Base-by-base conservation (phyloP, 805 yeast genomes). In the Metschnikowia santaceciliae region DNA sequence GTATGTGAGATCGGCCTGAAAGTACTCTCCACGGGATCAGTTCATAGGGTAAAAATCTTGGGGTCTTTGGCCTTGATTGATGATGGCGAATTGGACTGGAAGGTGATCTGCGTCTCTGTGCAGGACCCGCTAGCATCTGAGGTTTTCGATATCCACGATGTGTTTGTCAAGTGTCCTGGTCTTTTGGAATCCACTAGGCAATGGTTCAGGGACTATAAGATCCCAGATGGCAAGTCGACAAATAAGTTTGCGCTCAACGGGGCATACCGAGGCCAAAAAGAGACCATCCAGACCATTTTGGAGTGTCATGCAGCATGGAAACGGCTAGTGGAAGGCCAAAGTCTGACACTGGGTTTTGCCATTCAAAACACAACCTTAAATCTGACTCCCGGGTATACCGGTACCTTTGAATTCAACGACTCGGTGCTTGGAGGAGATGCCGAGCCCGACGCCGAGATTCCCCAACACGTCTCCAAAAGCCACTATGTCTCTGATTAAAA, bases 121-220 rank as follows among this genome's bases (percentile, higher is more conserved):
- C 80, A 83, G 60, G 99, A 94, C 69, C 96, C 96, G 59, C 80
- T 91, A 61, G 96, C 97, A 54, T 66, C 86, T 53, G 86, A 90
- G 74, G 76, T 94, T 63, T 81, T 86, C 67, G 97, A 90, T 70
- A 83, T 94, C 61, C 92, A 88, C 72, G 97, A 94, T 64, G 96
- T 94, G 57, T 90, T 82, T 71, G 81, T 80, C 64, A 84, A 86
- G 68, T 83, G 91, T 71, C 99, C 99, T 53, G 97, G 97, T 49
- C 78, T 94, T 53, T 77, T 94, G 66, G 88, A 96, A 69, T 87
- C 96, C 58, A 94, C 98, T 52, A 85, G 90, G 71, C 96, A 88
- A 74, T 94, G 99, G 99, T 94, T 94, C 84, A 87, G 95, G 71
- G 90, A 91, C 73, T 94, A 94, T 84, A 94, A 94, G 75, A 81